phyloP scores from a whole-genome alignment of 768 basidiomycete species.

The Infundibulicybe gibba region DNA sequence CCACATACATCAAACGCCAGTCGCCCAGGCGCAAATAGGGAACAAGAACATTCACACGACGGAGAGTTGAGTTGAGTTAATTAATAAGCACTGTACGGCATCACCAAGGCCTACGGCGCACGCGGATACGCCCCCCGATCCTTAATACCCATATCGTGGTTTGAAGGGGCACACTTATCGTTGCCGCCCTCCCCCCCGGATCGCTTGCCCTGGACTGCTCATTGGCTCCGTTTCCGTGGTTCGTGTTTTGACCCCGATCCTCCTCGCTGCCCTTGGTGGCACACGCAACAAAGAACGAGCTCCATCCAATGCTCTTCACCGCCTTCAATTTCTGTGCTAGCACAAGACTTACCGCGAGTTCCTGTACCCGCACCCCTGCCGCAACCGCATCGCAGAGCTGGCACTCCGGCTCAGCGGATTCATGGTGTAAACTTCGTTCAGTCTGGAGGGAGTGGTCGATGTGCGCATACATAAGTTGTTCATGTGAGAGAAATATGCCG shows the following conservation, averaged over 20 bases:
- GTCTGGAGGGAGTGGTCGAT: constrained; percentile 34
- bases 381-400: constrained; percentile 21
- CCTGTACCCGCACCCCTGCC: constrained; percentile 32
- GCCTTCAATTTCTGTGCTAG: constrained; percentile 42
- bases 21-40: no score
- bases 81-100: no score
- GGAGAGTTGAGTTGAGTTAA: no score
- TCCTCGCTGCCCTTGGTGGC: constrained; percentile 27
- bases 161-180: no score
- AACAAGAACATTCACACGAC: no score
- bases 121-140: no score
- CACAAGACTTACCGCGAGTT: constrained; percentile 42
- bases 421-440: constrained; percentile 15
- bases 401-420: constrained; percentile 33
- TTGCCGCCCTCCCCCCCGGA: no score
- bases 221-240: background rate
- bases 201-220: background rate
- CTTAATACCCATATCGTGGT: no score
- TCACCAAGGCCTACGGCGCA: no score
- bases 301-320: constrained; percentile 47
- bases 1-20: no score
- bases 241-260: constrained; percentile 37
- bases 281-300: constrained; percentile 36
- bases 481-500: constrained; percentile 61
- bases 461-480: constrained; percentile 44